Percentiles rank a stretch among this genome's conserved stretches.
phyloP scores from a whole-genome alignment of 2,329 filamentous ascomycete genomes.

The Epichloe sp. region DNA sequence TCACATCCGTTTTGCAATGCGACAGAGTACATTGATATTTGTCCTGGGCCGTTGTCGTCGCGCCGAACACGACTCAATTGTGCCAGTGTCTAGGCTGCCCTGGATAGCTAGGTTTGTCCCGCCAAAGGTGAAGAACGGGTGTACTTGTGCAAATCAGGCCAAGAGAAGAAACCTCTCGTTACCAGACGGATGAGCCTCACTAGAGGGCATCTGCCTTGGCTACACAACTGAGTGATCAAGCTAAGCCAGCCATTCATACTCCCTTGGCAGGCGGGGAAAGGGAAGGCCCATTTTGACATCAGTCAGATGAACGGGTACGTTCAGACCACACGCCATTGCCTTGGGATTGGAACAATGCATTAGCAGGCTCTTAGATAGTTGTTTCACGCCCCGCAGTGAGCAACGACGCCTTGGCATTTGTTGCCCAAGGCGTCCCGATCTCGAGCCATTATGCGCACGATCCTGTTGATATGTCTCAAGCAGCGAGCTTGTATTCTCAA shows the following conservation, averaged over 20 bases:
- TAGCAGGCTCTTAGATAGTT: neutral
- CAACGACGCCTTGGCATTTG: no score
- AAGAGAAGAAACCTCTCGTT: neutral
- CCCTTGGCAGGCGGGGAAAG: neutral
- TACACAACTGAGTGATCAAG: neutral
- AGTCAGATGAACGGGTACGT: neutral
- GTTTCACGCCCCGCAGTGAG: neutral
- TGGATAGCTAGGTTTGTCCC: neutral
- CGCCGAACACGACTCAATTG: neutral
- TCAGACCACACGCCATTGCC: neutral
- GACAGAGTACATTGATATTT: no score
- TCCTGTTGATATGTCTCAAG: no score
- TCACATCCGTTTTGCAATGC: no score
- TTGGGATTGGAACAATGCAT: neutral
- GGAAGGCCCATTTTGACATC: neutral
- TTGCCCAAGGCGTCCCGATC: neutral
- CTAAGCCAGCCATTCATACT: neutral
- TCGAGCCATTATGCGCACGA: neutral
- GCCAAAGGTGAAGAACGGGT: neutral
- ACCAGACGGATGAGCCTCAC: neutral
- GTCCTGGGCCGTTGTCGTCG: neutral
- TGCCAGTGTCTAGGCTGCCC: neutral
- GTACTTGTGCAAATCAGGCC: neutral
- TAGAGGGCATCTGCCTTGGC: neutral
- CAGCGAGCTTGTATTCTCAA: neutral